Base-by-base conservation (phyloP, 257 asterid genomes). In the Pogostemon cablin region DNA sequence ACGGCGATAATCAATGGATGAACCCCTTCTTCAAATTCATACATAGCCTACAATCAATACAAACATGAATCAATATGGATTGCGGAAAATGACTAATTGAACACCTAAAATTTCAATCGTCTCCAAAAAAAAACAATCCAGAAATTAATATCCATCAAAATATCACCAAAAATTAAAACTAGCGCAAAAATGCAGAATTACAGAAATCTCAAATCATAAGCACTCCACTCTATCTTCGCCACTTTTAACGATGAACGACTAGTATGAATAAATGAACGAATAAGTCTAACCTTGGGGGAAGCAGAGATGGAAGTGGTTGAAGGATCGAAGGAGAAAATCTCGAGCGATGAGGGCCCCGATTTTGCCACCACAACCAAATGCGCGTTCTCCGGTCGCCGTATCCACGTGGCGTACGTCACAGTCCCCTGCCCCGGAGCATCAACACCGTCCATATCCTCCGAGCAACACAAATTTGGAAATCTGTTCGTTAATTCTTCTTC, bases 311-410 rank as follows among this genome's bases (percentile, higher is more conserved):
- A 82, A 75, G 81, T 68, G 41, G 85, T 76, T 12, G 43, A 65
- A 49, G 87, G 78, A 79, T 95, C 91, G 72, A 73, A 95, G 32
- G 98, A 83, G 87, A 88, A 91, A 47, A 95, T 82, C 85, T 95
- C 95, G 70, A 95, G 81, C 55, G 90, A 82, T 11, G 95, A 78
- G 10, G 88, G 89, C 34, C 42, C 76, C 34, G 91, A 82, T 82
- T 90, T 95, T 5, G 93, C 99, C 59, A 95, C 81, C 50, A 80
- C 89, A 65, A 82, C 95, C 73, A 95, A 81, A 67, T 95, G 97
- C 59, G 79, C 87, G 79, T 91, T 91, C 47, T 91, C 99, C 75
- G 98, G 98, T 81, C 99, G 88, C 75, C 89, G 84, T 76, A 95
- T 91, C 99, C 99, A 95, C 75, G 88, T 72, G 46, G 96, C 85